A percentile compares a stretch with the other conserved stretches of the same genome.
These are phyloP conservation scores for Cercospora zeae-maydis DNA, from an alignment of 2,329 filamentous ascomycete species.

Conservation along the genomic window DNA sequence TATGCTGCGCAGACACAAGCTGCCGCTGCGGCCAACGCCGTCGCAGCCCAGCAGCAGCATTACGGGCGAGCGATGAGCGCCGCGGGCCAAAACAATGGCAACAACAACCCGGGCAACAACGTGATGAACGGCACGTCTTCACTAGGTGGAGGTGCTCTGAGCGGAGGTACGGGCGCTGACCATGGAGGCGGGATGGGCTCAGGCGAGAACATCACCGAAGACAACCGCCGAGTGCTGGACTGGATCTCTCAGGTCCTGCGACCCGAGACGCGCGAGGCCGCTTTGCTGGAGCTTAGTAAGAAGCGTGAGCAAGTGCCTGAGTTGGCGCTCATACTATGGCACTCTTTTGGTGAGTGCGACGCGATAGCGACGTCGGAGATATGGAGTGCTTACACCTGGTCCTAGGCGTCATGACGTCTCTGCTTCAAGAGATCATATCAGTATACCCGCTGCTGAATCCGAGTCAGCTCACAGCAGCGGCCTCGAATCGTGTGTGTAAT, in stretches of 20 bases:
- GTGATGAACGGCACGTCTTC: slow-evolving; percentile 20
- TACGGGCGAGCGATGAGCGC: slow-evolving; percentile 34
- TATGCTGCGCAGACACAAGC: slow-evolving; percentile 40
- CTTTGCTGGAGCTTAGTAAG: slow-evolving; percentile 93
- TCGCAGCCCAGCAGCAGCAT: slow-evolving; percentile 35
- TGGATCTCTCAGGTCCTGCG: slow-evolving; percentile 92
- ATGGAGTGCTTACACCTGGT: slow-evolving; percentile 17
- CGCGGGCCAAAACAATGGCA: slow-evolving; percentile 36
- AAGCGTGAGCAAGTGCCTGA: slow-evolving; percentile 98
- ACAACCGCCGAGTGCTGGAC: slow-evolving; percentile 85
- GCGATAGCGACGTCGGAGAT: neutral
- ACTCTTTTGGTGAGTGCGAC: slow-evolving; percentile 77
- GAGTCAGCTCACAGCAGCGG: slow-evolving; percentile 93
- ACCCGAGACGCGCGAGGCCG: slow-evolving; percentile 80
- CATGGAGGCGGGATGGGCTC: slow-evolving; percentile 32
- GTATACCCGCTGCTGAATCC: slow-evolving; percentile 96
- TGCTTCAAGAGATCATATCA: slow-evolving; percentile 97
- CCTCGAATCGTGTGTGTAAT: slow-evolving; percentile 95
- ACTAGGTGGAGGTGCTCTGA: slow-evolving; percentile 18
- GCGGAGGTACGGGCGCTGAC: slow-evolving; percentile 19
- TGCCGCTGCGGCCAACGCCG: slow-evolving; percentile 45
- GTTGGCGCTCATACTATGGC: slow-evolving; percentile 92
- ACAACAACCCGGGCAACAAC: slow-evolving; percentile 16
- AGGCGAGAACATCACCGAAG: slow-evolving; percentile 55
- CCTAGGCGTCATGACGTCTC: slow-evolving; percentile 91